Evolutionary conservation across 2,329 filamentous ascomycete genomes (phyloP).

Genomic region (Fusarium fracticaudum): DNA sequence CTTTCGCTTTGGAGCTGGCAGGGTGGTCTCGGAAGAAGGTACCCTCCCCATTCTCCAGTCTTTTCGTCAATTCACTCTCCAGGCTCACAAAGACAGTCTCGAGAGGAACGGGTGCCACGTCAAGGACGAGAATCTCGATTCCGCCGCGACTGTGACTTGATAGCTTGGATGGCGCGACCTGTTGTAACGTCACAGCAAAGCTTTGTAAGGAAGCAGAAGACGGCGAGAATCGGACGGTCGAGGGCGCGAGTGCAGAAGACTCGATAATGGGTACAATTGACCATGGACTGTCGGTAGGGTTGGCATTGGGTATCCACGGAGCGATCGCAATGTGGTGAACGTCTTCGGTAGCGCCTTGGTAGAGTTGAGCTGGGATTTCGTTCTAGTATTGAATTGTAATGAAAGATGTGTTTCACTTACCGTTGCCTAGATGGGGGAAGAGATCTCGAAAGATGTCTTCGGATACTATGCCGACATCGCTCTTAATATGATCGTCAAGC

Average conservation of each 20-base stretch:
- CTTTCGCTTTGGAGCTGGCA: conserved; percentile 50
- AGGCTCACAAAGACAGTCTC: conserved; percentile 89
- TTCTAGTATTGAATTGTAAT: not conserved
- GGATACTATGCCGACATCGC: conserved; percentile 86
- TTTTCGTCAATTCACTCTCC: conserved; percentile 81
- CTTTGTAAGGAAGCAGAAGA: conserved; percentile 78
- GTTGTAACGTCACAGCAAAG: conserved; percentile 78
- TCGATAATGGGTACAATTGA: conserved; percentile 81
- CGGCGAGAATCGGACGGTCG: conserved; percentile 82
- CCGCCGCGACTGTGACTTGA: conserved; percentile 76
- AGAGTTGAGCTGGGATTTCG: conserved; percentile 7
- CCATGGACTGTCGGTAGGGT: conserved; percentile 76
- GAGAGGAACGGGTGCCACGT: conserved; percentile 81
- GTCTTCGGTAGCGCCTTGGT: conserved; percentile 45
- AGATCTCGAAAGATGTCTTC: conserved; percentile 86
- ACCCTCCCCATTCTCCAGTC: conserved; percentile 83
- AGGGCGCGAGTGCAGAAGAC: conserved; percentile 73
- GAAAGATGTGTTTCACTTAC: conserved; percentile 52
- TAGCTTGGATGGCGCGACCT: conserved; percentile 78
- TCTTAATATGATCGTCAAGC: conserved; percentile 85
- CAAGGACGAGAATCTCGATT: conserved; percentile 84
- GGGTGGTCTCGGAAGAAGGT: conserved; percentile 78
- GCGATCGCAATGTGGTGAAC: conserved; percentile 75
- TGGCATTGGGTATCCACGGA: conserved; percentile 72
- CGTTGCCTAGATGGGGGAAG: conserved; percentile 69